Conservation (phyloP, 371 early-diverging fungal genomes). For the Pancytospora epiphaga region DNA sequence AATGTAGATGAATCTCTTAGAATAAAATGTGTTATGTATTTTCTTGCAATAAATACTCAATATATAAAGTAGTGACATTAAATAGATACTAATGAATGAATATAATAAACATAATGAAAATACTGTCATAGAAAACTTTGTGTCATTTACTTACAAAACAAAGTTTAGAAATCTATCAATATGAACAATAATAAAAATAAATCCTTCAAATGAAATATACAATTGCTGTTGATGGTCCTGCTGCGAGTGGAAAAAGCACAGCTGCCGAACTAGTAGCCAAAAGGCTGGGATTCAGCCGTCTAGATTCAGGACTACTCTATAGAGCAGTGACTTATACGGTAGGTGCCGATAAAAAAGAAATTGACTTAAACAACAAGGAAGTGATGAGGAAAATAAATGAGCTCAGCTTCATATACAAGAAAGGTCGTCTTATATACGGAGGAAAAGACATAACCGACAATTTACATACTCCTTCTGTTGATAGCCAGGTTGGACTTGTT, state of each 20-base stretch:
- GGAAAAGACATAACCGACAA: slow-evolving; percentile 65
- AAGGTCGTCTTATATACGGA: slow-evolving; percentile 62
- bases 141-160: no score
- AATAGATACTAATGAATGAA: no score
- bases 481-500: slow-evolving; percentile 64
- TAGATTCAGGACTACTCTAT: slow-evolving; percentile 67
- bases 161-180: no score
- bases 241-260: slow-evolving; percentile 78
- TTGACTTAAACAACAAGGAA: slow-evolving; percentile 1
- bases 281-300: slow-evolving; percentile 67
- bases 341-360: slow-evolving; percentile 9
- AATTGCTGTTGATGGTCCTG: slow-evolving; percentile 81
- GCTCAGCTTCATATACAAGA: slow-evolving; percentile 12
- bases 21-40: no score
- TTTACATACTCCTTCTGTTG: slow-evolving; percentile 65
- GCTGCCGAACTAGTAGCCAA: slow-evolving; percentile 67
- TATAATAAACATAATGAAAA: no score
- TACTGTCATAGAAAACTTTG: no score
- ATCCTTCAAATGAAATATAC: slow-evolving; percentile 59
- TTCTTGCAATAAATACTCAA: no score
- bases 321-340: slow-evolving; percentile 60
- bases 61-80: no score
- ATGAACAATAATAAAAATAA: no score
- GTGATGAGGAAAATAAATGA: slow-evolving; percentile 17
- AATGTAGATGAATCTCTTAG: no score